Evolutionary conservation across 176 grass and related monocot species (phyloP), one percentile per base, ranked within the genome.

Genomic region (Coix lacrymajobi): DNA sequence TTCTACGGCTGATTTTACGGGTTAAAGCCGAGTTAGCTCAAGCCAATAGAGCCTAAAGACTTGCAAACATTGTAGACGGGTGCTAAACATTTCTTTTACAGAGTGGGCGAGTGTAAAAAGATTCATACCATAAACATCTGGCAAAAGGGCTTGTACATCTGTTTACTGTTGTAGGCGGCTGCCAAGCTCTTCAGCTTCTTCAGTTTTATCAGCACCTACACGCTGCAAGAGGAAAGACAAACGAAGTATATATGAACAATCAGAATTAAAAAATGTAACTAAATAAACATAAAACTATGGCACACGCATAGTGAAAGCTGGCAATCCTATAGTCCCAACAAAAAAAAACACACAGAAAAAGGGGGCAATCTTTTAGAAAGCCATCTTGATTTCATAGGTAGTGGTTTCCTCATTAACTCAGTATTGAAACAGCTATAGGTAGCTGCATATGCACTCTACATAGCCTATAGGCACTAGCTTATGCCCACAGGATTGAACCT

Each of bases 141-240:
- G 66, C 45, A 34, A 22, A 34, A 22, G 28, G 58, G 13, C 7
- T 14, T 71, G 65, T 13, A 80, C 10, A 76, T 25, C 30, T 46
- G 25, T 81, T 77, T 85, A 82, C 78, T 82, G 81, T 29, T 91
- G 71, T 71, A 81, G 20, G 75, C 45, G 52, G 1, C 15, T 83
- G 49, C 77, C 66, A 39, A 29, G 46, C 46, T 85, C 76, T 43
- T 58, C 80, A 52, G 68, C 65, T 48, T 78, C 77, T 45, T 56
- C 58, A 81, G 73, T 65, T 58, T 78, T 83, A 75, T 57, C 65
- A 78, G 52, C 83, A 73, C 29, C 73, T 79, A 17, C 36, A 60
- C 83, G 80, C 92, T 94, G 89, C 80, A 87, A 86, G 31, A 48
- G 52, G 37, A 85, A 72, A 57, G 24, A 13, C 13, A 66, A 56